These are phyloP conservation scores for Pontederia crassipes DNA, from an alignment of 176 grass and related monocot species.

Conservation along the genomic window DNA sequence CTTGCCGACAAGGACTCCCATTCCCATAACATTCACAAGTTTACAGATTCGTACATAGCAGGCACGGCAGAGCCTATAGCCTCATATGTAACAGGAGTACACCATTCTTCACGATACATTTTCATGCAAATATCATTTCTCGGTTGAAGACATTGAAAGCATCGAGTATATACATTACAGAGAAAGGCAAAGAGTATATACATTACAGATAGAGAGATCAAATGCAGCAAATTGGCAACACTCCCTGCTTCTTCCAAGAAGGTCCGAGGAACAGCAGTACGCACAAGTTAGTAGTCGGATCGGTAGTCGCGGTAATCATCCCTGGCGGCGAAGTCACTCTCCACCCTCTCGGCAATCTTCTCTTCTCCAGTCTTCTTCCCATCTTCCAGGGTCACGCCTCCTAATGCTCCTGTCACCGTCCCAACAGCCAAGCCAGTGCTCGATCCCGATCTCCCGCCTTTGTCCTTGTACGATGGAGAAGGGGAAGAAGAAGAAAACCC, in stretches of 20 bases:
- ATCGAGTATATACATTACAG: not conserved
- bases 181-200: not conserved
- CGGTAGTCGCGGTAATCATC: constrained; percentile 59
- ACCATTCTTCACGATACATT: no score
- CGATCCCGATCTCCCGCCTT: constrained; percentile 37
- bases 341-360: constrained; percentile 39
- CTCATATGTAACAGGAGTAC: no score
- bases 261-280: constrained; percentile 11
- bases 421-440: constrained; percentile 68
- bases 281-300: constrained; percentile 40
- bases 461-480: not conserved
- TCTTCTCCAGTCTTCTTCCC: constrained; percentile 71
- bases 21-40: no score
- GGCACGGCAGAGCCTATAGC: no score
- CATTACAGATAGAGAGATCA: constrained; percentile 3
- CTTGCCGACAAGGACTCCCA: no score
- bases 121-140: no score
- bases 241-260: constrained; percentile 25
- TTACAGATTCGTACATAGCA: no score
- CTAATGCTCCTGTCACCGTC: constrained; percentile 40
- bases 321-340: constrained; percentile 36
- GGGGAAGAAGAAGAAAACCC: constrained; percentile 31
- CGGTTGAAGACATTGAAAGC: no score
- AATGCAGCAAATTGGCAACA: not conserved
- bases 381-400: constrained; percentile 52